Base-by-base conservation (phyloP, 768 basidiomycete genomes). In the Suillus tomentosus region DNA sequence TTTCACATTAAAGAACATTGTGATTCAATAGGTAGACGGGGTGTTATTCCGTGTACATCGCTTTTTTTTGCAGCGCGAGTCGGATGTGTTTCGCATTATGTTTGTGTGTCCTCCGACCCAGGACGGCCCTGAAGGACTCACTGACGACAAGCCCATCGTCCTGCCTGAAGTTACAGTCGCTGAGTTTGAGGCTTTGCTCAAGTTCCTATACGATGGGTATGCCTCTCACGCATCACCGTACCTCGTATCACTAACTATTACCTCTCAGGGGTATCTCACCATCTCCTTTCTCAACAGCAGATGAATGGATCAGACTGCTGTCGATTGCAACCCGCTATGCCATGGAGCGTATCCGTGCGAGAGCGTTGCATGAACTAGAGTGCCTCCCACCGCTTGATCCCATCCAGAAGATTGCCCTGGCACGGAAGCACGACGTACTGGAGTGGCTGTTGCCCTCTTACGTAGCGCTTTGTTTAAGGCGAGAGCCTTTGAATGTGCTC, bases 361-460 rank as follows among this genome's bases (percentile, higher is more conserved):
- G 70, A 60, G 79, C 80, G 1, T 76, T 82, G 64, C 31, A 61
- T 5, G 71, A 71, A 22, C 71, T 81, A 55, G 68, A 72, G 3
- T 50, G 37, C 54, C 62, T 66, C 34, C 66, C 65, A 36, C 67
- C 60, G 34, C 62, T 76, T 6, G 72, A 77, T 57, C 75, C 78
- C 15, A 72, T 78, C 45, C 71, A 77, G 37, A 71, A 72, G 57
- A 72, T 83, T 34, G 69, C 69, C 34, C 74, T 84, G n/a, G 81
- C 81, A 8, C 69, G 71, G 40, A 76, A 77, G 65, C 76, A 78
- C 63, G 71, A 76, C 57, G 73, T 83, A 27, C 70, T 69, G 15
- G 67, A 73, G 47, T 84, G 82, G 82, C 72, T 79, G 24, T 62
- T 68, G 9, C 73, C 77, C 1, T 78, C 81, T 19, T 81, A 80